Conservation (phyloP, 2,329 filamentous ascomycete genomes). For the Penicillium sclerotiorum region DNA sequence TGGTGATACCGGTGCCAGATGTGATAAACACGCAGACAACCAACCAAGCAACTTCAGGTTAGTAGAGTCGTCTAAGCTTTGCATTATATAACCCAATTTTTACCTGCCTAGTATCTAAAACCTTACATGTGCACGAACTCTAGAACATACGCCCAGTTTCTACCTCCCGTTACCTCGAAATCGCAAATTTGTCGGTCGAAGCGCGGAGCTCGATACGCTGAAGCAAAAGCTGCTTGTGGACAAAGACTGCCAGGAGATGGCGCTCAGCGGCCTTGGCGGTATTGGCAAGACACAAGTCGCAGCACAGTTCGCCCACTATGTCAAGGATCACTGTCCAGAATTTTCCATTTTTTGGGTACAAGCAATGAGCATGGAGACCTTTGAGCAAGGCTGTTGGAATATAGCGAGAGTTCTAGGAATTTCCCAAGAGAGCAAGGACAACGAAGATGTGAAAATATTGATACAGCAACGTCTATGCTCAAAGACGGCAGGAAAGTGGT, state of each 20-base stretch:
- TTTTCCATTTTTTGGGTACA: conserved; percentile 35
- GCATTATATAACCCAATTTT: no score
- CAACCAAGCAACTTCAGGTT: no score
- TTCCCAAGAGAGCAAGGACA: background rate
- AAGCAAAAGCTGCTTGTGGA: no score
- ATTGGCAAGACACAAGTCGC: conserved; percentile 34
- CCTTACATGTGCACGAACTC: no score
- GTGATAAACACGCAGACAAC: no score
- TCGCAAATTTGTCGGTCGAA: no score
- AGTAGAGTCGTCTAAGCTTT: no score
- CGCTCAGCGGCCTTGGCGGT: conserved; percentile 25
- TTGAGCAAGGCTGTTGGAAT: conserved; percentile 27
- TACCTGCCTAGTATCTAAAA: no score
- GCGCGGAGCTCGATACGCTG: no score
- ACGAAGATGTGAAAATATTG: conserved; percentile 10
- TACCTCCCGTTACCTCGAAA: no score
- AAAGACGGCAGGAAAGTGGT: conserved; percentile 19
- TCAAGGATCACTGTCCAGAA: conserved; percentile 17
- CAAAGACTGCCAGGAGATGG: no score
- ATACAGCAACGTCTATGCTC: conserved; percentile 20
- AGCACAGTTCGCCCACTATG: conserved; percentile 28
- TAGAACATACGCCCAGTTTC: no score
- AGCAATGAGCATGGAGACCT: conserved; percentile 18
- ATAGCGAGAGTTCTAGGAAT: conserved; percentile 19
- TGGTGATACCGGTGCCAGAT: background rate